Percentiles rank a stretch among this genome's conserved stretches.
phyloP scores from a whole-genome alignment of 2,329 filamentous ascomycete genomes.

The Calonectria leucothoes region DNA sequence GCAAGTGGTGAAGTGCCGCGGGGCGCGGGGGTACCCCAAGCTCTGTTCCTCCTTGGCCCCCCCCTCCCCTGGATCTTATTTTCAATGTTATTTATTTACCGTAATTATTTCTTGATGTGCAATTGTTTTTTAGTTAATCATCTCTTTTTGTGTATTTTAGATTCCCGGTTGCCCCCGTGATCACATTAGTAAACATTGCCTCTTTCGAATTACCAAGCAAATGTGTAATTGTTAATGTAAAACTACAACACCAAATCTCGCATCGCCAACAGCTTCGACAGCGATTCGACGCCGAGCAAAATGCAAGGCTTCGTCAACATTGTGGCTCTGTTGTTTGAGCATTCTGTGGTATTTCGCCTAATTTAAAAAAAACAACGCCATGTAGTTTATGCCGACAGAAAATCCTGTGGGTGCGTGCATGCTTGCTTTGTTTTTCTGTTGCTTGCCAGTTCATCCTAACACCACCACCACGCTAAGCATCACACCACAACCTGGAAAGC shows the following conservation, averaged over 20 bases:
- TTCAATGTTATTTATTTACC: not conserved
- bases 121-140: not conserved
- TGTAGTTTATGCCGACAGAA: not conserved
- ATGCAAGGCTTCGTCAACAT: not conserved
- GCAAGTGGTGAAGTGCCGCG: not conserved
- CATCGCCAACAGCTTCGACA: not conserved
- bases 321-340: not conserved
- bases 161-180: not conserved
- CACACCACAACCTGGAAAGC: not conserved
- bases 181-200: not conserved
- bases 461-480: not conserved
- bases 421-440: not conserved
- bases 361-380: not conserved
- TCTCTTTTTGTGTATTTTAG: not conserved
- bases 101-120: not conserved
- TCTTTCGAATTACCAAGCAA: not conserved
- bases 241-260: not conserved
- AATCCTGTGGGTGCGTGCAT: not conserved
- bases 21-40: not conserved
- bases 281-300: not conserved
- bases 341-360: not conserved
- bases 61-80: not conserved
- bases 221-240: not conserved
- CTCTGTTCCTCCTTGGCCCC: not conserved
- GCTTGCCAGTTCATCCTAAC: not conserved